Evolutionary conservation across 148 eudicot species (phyloP).

Genomic region (Vaccinium vitisidaea): DNA sequence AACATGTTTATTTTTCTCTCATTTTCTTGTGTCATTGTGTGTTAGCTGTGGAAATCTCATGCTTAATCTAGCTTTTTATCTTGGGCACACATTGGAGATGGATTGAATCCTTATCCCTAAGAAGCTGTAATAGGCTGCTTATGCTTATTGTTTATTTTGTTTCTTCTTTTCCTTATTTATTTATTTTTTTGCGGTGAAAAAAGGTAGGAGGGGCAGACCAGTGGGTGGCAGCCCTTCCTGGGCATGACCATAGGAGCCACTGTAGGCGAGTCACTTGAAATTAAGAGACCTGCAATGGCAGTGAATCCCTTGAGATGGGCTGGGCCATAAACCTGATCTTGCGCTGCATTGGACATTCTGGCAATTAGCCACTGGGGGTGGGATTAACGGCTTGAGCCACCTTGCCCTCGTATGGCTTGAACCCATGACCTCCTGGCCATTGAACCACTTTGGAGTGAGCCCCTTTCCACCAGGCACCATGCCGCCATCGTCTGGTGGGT

Average conservation of each 20-base stretch:
- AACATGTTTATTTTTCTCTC: neutral
- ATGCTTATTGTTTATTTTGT: neutral
- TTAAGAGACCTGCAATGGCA: neutral
- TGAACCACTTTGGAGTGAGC: neutral
- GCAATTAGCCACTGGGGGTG: neutral
- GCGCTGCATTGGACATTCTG: neutral
- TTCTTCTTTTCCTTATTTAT: too few relatives aligned
- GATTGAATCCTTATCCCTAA: neutral
- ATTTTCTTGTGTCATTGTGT: neutral
- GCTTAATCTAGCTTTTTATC: neutral
- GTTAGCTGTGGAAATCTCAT: conserved; percentile 2
- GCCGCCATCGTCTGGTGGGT: neutral
- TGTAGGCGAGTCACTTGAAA: neutral
- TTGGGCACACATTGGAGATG: neutral
- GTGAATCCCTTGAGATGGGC: neutral
- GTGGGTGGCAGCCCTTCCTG: neutral
- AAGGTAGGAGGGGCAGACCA: neutral
- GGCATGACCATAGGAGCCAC: neutral
- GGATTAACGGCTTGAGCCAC: neutral
- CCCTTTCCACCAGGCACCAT: neutral
- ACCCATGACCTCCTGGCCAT: neutral
- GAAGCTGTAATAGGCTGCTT: neutral
- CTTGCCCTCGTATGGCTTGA: neutral
- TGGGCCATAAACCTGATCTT: conserved; percentile 1
- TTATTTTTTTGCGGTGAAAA: neutral